phyloP scores from a whole-genome alignment of 306 rosid species.

The Quercus agrifolia region DNA sequence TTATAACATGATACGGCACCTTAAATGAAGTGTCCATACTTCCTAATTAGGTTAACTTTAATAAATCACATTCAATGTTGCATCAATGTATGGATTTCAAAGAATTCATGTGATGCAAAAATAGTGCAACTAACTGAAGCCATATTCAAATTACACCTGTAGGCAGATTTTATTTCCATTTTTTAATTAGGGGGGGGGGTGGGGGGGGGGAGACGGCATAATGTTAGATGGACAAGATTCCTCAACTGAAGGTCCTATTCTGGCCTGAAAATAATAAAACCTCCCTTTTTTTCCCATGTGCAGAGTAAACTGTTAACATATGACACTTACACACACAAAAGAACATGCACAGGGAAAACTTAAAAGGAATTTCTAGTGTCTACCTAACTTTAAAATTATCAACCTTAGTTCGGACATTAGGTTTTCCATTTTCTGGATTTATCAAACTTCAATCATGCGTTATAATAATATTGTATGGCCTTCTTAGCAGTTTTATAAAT shows the following conservation, averaged over 20 bases:
- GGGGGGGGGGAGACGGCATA: no score
- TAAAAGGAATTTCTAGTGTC: neutral
- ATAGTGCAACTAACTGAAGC: neutral
- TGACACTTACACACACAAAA: neutral
- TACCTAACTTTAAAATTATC: neutral
- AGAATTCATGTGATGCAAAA: neutral
- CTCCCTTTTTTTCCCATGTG: neutral
- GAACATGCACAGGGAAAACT: neutral
- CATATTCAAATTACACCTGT: neutral
- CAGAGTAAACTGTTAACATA: neutral
- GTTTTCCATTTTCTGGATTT: neutral
- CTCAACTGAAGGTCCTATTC: neutral
- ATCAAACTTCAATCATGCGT: neutral
- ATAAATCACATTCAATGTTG: neutral
- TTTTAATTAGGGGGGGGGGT: no score
- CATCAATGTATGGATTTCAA: neutral
- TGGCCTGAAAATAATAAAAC: neutral
- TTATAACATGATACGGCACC: no score
- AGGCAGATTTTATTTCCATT: neutral
- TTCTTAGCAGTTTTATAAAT: neutral
- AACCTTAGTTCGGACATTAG: neutral
- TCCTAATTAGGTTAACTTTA: neutral
- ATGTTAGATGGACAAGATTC: neutral
- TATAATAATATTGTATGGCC: neutral
- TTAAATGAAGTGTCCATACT: no score